phyloP scores from a whole-genome alignment of 805 yeast genomes.

The Metschnikowia kofuensis region DNA sequence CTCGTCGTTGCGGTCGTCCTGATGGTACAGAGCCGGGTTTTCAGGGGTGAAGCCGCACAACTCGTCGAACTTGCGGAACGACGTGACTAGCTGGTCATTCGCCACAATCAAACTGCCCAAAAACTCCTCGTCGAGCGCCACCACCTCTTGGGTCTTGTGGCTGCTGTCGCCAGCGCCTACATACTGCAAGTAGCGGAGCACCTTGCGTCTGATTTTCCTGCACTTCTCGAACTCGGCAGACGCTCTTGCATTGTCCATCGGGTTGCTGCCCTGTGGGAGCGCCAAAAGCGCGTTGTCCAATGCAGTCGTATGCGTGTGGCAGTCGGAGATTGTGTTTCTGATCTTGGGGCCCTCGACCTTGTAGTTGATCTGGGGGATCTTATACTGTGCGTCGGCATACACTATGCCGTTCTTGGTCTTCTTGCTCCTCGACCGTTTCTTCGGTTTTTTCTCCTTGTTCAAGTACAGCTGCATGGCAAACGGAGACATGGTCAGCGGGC shows the following conservation, averaged over 20 bases:
- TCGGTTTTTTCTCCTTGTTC: conserved; percentile 12
- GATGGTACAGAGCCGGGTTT: conserved; percentile 31
- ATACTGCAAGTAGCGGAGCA: conserved; percentile 77
- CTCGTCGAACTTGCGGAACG: conserved; percentile 67
- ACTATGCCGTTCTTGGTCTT: conserved; percentile 12
- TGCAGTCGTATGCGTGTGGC: conserved; percentile 70
- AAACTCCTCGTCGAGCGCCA: conserved; percentile 64
- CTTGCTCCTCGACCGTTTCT: conserved; percentile 5
- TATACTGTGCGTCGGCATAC: conserved; percentile 49
- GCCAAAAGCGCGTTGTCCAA: conserved; percentile 49
- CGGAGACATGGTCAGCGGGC: conserved; percentile 26
- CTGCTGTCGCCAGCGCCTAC: conserved; percentile 53
- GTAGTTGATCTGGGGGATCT: conserved; percentile 67
- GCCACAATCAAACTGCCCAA: conserved; percentile 86
- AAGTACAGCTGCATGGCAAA: conserved; percentile 12
- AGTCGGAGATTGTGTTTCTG: conserved; percentile 63
- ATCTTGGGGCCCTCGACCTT: conserved; percentile 73
- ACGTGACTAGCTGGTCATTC: conserved; percentile 81
- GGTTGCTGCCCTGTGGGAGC: conserved; percentile 46
- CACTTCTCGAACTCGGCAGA: conserved; percentile 71
- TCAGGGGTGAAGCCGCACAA: conserved; percentile 40
- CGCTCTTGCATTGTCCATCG: conserved; percentile 62
- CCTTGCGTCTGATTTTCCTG: conserved; percentile 69
- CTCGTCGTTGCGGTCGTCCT: conserved; percentile 21
- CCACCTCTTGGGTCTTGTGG: conserved; percentile 25